Base-by-base conservation (phyloP, 345 rosid species). In the Cochlearia excelsa region DNA sequence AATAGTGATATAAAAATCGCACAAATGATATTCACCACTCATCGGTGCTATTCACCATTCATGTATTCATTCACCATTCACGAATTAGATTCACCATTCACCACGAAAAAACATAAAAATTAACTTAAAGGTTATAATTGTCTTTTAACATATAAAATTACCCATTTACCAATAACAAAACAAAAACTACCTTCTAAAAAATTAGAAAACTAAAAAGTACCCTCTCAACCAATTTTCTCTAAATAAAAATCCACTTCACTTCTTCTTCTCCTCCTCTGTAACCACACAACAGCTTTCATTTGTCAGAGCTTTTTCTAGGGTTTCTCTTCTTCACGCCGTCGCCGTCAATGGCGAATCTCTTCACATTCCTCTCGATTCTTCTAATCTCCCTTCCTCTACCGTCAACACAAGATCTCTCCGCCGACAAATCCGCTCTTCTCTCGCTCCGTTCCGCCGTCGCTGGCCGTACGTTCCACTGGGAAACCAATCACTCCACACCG, bases 391-490 rank as follows among this genome's bases (percentile, higher is more conserved):
- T 80, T 10, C 41, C 73, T 6, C 48, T 65, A 6, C 73, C 64
- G 1, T 42, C 79, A 6, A 28, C 43, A 23, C 76, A 87, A 66
- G 97, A 94, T 78, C 95, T 90, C 51, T 40, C 85, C 56, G 76
- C 87, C 78, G 99, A 94, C 76, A 74, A 82, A 27, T 74, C 83
- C 3, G 96, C 97, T 4, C 91, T 94, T 7, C 76, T 94, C 52
- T 52, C 79, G 1, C 88, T 94, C 29, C 89, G 99, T 7, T 77
- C 92, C 56, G 61, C 95, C 40, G 84, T 94, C 39, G 80, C 82
- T 6, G 99, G 99, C 44, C 84, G 99, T 5, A 85, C 97, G 30
- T 75, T 80, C 41, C 77, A 84, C 51, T 94, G 99, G 99, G 66
- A 83, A 46, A 60, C 44, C 4, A 69, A 81, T 3, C 79, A 60